phyloP scores from a whole-genome alignment of 2,329 filamentous ascomycete genomes.

The Fusarium ramigenum region DNA sequence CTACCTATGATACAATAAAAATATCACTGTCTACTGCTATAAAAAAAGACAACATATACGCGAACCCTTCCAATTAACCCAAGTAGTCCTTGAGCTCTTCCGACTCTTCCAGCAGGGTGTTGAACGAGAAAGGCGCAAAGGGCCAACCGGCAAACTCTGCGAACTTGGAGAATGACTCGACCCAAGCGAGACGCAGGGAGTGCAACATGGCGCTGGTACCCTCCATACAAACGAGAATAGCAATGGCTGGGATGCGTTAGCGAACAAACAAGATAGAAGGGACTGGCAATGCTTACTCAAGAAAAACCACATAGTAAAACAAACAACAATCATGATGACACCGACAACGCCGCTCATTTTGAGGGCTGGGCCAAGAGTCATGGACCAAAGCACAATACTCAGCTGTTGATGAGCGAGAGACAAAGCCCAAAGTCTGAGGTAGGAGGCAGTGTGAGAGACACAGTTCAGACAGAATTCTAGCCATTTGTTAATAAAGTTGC shows the following conservation, averaged over 20 bases:
- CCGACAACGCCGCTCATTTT: conserved; percentile 71
- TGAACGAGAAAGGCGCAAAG: conserved; percentile 91
- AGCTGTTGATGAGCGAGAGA: conserved; percentile 98
- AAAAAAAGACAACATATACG: conserved; percentile 19
- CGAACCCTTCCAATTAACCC: conserved; percentile 48
- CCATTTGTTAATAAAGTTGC: conserved; percentile 42
- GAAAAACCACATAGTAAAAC: conserved; percentile 91
- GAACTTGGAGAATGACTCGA: conserved; percentile 98
- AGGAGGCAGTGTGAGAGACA: conserved; percentile 97
- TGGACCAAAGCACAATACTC: conserved; percentile 93
- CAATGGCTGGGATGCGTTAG: conserved; percentile 52
- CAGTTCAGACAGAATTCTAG: conserved; percentile 98
- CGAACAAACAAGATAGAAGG: not conserved
- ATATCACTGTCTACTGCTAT: conserved; percentile 45
- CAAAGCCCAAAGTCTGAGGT: conserved; percentile 96
- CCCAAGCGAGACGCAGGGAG: conserved; percentile 91
- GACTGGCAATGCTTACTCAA: conserved; percentile 61
- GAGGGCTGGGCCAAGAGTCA: conserved; percentile 88
- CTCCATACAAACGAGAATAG: conserved; percentile 90
- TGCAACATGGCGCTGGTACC: conserved; percentile 96
- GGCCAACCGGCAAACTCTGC: conserved; percentile 89
- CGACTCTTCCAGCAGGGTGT: conserved; percentile 84
- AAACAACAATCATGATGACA: conserved; percentile 81
- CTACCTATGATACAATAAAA: conserved; percentile 49
- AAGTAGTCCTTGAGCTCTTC: conserved; percentile 67